These are phyloP conservation scores for Emergomyces pasteurianus DNA, from an alignment of 2,329 filamentous ascomycete genomes.

Conservation along the genomic window DNA sequence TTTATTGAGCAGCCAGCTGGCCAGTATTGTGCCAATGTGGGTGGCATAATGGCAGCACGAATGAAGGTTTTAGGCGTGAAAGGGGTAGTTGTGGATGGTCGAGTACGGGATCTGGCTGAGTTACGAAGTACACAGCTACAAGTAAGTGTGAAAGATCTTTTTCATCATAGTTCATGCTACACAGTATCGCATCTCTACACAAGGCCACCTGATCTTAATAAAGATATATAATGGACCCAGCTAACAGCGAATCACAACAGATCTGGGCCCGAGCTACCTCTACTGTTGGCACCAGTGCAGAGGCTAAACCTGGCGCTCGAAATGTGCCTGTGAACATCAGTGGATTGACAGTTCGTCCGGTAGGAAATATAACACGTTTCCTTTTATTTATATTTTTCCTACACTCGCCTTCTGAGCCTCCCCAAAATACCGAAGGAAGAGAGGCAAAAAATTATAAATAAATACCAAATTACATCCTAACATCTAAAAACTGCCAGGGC, in stretches of 20 bases:
- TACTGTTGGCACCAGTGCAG: conserved; percentile 34
- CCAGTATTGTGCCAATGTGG: conserved; percentile 59
- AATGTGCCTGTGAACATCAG: conserved; percentile 30
- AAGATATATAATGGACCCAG: not conserved
- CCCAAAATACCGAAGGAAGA: too few relatives aligned
- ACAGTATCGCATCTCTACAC: not conserved
- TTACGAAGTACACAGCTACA: conserved; percentile 45
- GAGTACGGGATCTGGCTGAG: conserved; percentile 55
- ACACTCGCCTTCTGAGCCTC: too few relatives aligned
- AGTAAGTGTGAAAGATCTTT: conserved; percentile 31
- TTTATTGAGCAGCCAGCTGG: conserved; percentile 53
- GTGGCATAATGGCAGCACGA: conserved; percentile 63
- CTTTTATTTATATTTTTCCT: not conserved
- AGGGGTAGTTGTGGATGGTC: conserved; percentile 55
- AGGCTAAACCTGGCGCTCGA: conserved; percentile 30
- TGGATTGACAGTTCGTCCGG: conserved; percentile 31
- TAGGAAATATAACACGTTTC: conserved; percentile 13
- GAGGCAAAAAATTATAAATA: not conserved
- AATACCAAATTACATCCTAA: not conserved
- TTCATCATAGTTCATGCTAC: not conserved
- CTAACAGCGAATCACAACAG: conserved; percentile 13
- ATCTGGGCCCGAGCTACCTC: conserved; percentile 34
- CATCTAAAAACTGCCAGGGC: conserved; percentile 28
- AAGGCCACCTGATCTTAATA: not conserved
- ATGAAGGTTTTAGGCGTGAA: conserved; percentile 51